These are phyloP conservation scores for Aspergillus avenaceus DNA, from an alignment of 495 filamentous ascomycete species.

Conservation along the genomic window DNA sequence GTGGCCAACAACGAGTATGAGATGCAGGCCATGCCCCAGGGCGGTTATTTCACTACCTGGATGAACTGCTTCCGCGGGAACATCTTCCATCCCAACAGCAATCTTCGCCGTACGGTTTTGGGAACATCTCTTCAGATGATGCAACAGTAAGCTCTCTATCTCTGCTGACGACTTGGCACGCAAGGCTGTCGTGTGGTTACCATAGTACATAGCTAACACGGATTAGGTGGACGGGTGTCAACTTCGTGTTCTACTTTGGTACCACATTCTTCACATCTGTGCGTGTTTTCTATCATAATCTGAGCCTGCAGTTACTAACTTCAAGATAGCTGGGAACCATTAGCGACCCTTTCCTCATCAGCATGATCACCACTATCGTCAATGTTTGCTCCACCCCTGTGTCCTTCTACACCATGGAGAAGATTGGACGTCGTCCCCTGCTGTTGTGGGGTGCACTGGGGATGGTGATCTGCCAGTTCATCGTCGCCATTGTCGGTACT, in stretches of 20 bases:
- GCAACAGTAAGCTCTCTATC: constrained; percentile 63
- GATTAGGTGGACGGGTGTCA: constrained; percentile 66
- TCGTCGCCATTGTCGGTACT: constrained; percentile 73
- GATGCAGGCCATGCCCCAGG: constrained; percentile 52
- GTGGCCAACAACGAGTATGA: constrained; percentile 76
- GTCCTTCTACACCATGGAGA: constrained; percentile 81
- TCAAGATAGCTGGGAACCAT: constrained; percentile 53
- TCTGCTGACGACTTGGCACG: no score
- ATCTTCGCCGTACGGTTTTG: constrained; percentile 69
- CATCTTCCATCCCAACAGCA: constrained; percentile 55
- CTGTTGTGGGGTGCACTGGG: constrained; percentile 74
- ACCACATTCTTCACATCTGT: constrained; percentile 68
- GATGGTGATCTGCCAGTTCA: constrained; percentile 84
- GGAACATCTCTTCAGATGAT: constrained; percentile 77
- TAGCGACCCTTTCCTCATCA: constrained; percentile 71
- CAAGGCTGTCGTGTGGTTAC: neutral
- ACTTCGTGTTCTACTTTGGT: constrained; percentile 92
- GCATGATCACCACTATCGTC: constrained; percentile 76
- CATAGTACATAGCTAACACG: neutral
- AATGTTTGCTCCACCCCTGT: constrained; percentile 79
- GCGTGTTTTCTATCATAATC: neutral
- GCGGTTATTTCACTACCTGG: constrained; percentile 57
- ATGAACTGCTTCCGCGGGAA: constrained; percentile 64
- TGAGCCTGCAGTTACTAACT: neutral
- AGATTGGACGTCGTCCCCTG: constrained; percentile 74